Conservation (phyloP, 257 asterid genomes). For the Osmanthus fragrans region DNA sequence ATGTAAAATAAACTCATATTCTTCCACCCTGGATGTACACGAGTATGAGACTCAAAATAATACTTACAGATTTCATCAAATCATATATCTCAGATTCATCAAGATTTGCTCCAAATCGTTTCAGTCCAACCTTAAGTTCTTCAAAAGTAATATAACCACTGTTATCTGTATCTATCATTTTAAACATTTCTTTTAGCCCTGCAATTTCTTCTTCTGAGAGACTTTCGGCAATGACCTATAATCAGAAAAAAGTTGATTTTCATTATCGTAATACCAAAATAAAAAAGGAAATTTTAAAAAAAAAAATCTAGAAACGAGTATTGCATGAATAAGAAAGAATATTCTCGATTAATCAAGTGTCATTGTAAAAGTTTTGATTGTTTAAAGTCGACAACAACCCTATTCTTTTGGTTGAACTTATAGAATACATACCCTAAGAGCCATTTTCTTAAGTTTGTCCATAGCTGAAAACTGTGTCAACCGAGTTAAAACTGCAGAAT, state of each 20-base stretch:
- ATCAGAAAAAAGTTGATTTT: not conserved
- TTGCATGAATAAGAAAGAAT: not conserved
- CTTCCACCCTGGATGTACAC: not conserved
- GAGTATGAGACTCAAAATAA: not conserved
- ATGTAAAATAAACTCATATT: too few species aligned
- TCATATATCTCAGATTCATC: conserved; percentile 31
- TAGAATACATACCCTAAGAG: conserved; percentile 35
- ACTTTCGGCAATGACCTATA: conserved; percentile 37
- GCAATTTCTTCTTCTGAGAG: conserved; percentile 34
- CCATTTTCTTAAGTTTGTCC: conserved; percentile 51
- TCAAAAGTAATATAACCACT: too few species aligned
- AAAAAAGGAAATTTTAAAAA: not conserved
- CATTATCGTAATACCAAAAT: not conserved
- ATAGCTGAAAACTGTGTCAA: conserved; percentile 40
- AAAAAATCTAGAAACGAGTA: not conserved
- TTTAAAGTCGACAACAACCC: not conserved
- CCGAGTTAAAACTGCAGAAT: conserved; percentile 71
- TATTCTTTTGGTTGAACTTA: not conserved
- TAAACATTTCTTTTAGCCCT: too few species aligned
- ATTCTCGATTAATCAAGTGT: not conserved
- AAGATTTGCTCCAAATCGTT: conserved; percentile 33
- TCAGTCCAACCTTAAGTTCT: not conserved
- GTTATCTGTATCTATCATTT: too few species aligned
- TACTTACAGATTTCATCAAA: conserved; percentile 34
- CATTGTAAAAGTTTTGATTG: not conserved